These are phyloP conservation scores for Corymbia citriodora DNA, from an alignment of 441 rosid genomes.

Conservation along the genomic window DNA sequence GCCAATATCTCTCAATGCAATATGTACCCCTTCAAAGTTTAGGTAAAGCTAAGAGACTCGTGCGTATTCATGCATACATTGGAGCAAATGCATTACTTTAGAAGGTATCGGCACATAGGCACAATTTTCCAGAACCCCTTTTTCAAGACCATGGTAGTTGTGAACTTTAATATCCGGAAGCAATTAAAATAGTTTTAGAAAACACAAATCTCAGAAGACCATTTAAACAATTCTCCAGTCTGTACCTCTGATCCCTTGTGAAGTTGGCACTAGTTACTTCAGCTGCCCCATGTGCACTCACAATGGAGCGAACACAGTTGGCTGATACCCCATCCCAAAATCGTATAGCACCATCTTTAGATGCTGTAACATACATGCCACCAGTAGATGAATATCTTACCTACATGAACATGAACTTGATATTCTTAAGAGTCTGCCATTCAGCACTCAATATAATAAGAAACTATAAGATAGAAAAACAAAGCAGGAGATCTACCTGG, in stretches of 20 bases:
- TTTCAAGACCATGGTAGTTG: neutral
- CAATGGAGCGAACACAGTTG: slow-evolving; percentile 54
- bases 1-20: neutral
- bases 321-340: slow-evolving; percentile 78
- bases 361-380: slow-evolving; percentile 73
- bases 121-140: neutral
- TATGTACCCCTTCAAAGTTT: neutral
- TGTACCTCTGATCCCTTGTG: slow-evolving; percentile 79
- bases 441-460: neutral
- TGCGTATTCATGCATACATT: neutral
- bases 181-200: neutral
- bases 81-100: neutral
- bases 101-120: neutral
- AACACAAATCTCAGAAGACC: neutral
- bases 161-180: neutral
- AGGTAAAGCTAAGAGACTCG: neutral
- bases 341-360: slow-evolving; percentile 76
- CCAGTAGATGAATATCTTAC: slow-evolving; percentile 84
- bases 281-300: slow-evolving; percentile 61
- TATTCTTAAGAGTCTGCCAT: neutral
- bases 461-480: neutral
- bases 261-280: slow-evolving; percentile 74
- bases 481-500: slow-evolving; percentile 40
- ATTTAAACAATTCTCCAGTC: neutral
- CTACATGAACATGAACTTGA: slow-evolving; percentile 24